Evolutionary conservation across 495 filamentous ascomycete species (phyloP).

Genomic region (Daldinia concentrica): DNA sequence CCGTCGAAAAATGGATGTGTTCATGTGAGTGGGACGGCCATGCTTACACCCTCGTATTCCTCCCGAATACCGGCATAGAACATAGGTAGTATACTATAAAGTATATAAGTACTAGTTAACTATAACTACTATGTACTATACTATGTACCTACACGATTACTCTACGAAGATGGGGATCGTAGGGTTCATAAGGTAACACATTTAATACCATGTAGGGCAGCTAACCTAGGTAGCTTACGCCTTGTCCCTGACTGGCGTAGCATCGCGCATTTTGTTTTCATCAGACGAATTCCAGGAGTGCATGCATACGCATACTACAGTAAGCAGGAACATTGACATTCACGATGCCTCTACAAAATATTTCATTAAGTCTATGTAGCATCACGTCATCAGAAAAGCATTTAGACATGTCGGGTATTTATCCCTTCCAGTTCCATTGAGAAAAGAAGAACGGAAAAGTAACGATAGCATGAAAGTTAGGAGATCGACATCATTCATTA

Average conservation of each 20-base stretch:
- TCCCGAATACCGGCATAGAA: conserved; percentile 26
- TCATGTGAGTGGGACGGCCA: background rate
- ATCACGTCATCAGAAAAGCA: conserved; percentile 27
- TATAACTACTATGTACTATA: background rate
- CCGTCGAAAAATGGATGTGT: conserved; percentile 6
- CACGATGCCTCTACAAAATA: conserved; percentile 12
- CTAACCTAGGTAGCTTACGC: conserved; percentile 35
- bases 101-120: too few species aligned
- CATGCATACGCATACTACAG: conserved; percentile 44
- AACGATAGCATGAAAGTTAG: conserved; percentile 18
- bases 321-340: conserved; percentile 36
- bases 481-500: conserved; percentile 43
- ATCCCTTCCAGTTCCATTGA: conserved; percentile 24
- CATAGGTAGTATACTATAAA: conserved; percentile 3
- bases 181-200: conserved; percentile 8
- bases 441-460: conserved; percentile 19
- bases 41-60: conserved; percentile 21
- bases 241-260: conserved; percentile 38
- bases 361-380: conserved; percentile 11
- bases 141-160: background rate
- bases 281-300: conserved; percentile 43
- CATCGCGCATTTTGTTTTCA: conserved; percentile 33
- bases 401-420: conserved; percentile 23
- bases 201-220: conserved; percentile 4
- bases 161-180: background rate